phyloP scores from a whole-genome alignment of 1,139 yeast species.

The Suhomyces chickasaworum region DNA sequence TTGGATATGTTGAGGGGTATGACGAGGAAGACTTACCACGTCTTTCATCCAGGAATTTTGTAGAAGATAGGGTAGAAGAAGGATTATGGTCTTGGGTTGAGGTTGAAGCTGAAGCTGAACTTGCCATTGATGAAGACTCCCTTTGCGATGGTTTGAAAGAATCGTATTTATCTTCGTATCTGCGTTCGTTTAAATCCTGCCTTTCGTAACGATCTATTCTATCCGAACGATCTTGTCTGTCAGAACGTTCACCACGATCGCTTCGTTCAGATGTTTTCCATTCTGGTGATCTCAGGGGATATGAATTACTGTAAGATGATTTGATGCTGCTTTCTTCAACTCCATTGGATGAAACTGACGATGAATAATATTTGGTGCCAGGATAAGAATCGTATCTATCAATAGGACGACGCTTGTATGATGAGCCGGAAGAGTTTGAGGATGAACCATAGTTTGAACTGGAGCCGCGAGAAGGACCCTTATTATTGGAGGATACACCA shows the following conservation, averaged over 20 bases:
- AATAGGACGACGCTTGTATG: conserved; percentile 13
- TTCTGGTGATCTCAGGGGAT: conserved; percentile 11
- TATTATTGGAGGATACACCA: conserved; percentile 3
- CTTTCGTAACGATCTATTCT: conserved; percentile 1
- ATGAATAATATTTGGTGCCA: conserved; percentile 12
- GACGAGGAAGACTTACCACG: conserved; percentile 9
- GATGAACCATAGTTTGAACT: conserved; percentile 15
- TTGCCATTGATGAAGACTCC: background rate
- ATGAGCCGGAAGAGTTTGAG: conserved; percentile 1
- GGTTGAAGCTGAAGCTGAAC: background rate
- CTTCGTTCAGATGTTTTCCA: conserved; percentile 7
- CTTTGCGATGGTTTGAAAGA: conserved; percentile 7
- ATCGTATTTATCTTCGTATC: conserved; percentile 6
- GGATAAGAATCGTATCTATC: conserved; percentile 19
- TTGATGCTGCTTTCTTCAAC: conserved; percentile 13
- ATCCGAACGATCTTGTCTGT: background rate
- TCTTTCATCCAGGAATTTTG: conserved; percentile 15
- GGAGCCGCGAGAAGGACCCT: conserved; percentile 6
- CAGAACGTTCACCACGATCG: background rate
- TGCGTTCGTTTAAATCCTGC: background rate
- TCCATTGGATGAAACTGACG: conserved; percentile 13
- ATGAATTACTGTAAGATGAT: conserved; percentile 9
- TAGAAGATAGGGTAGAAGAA: conserved; percentile 9
- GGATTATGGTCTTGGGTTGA: conserved; percentile 3
- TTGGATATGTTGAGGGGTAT: conserved; percentile 8